Base-by-base conservation (phyloP, 1,284 basidiomycete species). In the Pisolithus thermaeus region DNA sequence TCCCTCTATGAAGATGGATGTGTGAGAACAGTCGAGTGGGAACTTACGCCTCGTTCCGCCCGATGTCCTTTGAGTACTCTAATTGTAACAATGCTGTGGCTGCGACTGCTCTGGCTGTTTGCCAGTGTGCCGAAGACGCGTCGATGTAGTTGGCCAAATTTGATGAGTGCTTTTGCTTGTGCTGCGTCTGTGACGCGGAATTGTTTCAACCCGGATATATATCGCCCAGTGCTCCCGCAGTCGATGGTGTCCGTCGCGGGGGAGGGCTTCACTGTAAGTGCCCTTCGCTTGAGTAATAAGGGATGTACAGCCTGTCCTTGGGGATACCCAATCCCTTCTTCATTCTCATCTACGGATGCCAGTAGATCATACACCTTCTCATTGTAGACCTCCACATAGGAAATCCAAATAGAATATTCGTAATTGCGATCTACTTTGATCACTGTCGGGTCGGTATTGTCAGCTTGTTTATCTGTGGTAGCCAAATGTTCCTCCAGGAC, bases 371-470 rank as follows among this genome's bases (percentile, higher is more conserved):
- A 90, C 7, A 92, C 84, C 71, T 96, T 98, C 67, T 99, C 97
- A 69, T 99, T 99, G 76, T 99, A 99, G 6, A 99, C 88, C 68
- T 99, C 97, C n/a, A 87, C 87, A 61, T 97, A 97, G 12, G 94
- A 96, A 11, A 98, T 77, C 83, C 92, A 99, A 52, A 98, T 77
- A 0, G 91, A 90, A 70, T 97, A 97, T 57, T 95, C 90, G 61
- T 91, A 90, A 66, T 94, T 93, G 27, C 87, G 80, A 64, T 97
- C 93, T 14, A 98, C 81, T 49, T 81, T 80, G 54, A 97, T 68
- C 2, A 73, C 73, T 7, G 87, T 87, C 2, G 81, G 70, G 57
- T 90, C 86, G 23, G 80, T 74, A 57, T 83, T 82, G 2, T 72
- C 61, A 49, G 78, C 74, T 25, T 67, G 58, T 3, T 61, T 54